Conservation (phyloP, 1,284 basidiomycete species). For the Ustilago loliicola region DNA sequence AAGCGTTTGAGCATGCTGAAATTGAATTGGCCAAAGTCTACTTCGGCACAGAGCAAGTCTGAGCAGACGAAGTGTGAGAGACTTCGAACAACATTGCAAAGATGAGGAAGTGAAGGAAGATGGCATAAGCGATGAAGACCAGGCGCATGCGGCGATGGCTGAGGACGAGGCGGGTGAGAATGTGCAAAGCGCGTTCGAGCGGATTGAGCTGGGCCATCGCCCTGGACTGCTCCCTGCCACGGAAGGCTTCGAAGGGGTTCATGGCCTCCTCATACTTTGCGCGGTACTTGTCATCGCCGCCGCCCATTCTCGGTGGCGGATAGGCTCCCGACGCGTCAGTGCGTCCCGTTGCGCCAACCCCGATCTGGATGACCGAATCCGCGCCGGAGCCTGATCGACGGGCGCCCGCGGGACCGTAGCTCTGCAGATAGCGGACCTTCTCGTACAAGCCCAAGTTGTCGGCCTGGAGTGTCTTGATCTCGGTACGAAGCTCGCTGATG, state of each 20-base stretch:
- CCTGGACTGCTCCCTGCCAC: conserved; percentile 89
- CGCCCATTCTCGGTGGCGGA: conserved; percentile 13
- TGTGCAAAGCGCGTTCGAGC: conserved; percentile 87
- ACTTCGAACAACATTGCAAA: conserved; percentile 76
- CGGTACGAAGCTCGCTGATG: conserved; percentile 78
- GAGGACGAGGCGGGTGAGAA: conserved; percentile 85
- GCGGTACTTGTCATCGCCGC: conserved; percentile 82
- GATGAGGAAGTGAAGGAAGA: conserved; percentile 82
- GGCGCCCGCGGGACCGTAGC: conserved; percentile 32
- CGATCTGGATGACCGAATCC: conserved; percentile 37
- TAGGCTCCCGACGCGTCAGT: conserved; percentile 37
- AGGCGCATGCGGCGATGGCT: conserved; percentile 80
- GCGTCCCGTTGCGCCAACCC: conserved; percentile 13
- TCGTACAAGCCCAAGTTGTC: conserved; percentile 68
- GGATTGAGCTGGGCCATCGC: conserved; percentile 92
- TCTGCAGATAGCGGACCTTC: conserved; percentile 66
- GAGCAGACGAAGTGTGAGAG: conserved; percentile 27
- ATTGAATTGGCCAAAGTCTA: neutral
- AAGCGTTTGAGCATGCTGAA: neutral
- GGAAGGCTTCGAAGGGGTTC: conserved; percentile 97
- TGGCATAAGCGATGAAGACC: conserved; percentile 84
- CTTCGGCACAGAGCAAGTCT: conserved; percentile 39
- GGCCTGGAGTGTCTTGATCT: conserved; percentile 62
- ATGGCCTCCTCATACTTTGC: conserved; percentile 93
- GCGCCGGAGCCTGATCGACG: conserved; percentile 50